Evolutionary conservation across 2,329 filamentous ascomycete species (phyloP), one percentile per base, ranked within the genome.

Genomic region (Sclerotinia borealis): DNA sequence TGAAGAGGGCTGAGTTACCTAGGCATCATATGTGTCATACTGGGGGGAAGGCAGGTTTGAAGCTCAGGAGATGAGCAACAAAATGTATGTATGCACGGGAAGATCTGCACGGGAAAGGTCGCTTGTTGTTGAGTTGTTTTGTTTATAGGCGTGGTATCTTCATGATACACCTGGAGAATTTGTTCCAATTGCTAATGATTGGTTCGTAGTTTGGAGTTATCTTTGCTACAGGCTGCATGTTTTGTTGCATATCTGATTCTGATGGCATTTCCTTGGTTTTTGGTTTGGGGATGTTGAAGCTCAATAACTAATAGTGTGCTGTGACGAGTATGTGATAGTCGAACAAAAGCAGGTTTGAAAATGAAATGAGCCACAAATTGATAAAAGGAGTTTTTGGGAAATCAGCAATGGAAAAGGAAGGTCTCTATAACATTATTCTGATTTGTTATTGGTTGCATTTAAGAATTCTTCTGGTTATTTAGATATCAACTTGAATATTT

Each of bases 181-280:
- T 34, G 37, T 27, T 43, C 27, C 27, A 17, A 3, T n/a, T 39
- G 41, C 17, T 8, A 17, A 43, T n/a, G n/a, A n/a, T n/a, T n/a
- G 11, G 7, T 22, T 31, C 37, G 17, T 3, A n/a, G 25, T n/a
- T 22, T 43, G 27, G 11, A 25, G 6, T 2, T 34, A 10, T 56
- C 39, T 56, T 17, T n/a, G 41, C 15, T 11, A 19, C 13, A 22
- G 6, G 4, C 3, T 15, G 9, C 9, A 34, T 11, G 8, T 45
- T 34, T 45, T 56, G 52, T 56, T 56, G 54, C 52, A 34, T 45
- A 37, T 45, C 52, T 56, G 19, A 34, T 45, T 45, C 52, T 56
- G 19, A 34, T 45, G n/a, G 13, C 25, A 4, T 1, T 56, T 56
- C 54, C 54, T 56, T 56, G 54, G 25, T 45, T 45, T 43, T 56